Evolutionary conservation across 257 asterid genomes (phyloP), one percentile per base, ranked within the genome.

Genomic region (Solanum dulcamara): DNA sequence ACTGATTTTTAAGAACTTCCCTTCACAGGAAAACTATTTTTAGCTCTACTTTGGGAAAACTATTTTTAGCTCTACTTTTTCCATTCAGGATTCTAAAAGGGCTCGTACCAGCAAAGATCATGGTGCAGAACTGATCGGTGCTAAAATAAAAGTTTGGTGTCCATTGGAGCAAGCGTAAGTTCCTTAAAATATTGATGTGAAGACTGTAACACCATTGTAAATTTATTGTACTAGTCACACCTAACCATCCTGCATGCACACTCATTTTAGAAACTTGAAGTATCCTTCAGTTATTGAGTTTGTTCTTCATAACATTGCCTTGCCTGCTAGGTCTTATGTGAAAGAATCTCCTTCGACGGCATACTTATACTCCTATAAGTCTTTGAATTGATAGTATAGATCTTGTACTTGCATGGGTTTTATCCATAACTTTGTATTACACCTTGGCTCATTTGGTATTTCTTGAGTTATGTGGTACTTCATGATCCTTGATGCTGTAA

Each of bases 81-180:
- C 12, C 57, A 28, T 88, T 75, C 87, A 91, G 96, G 87, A 44
- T 74, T 62, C 85, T 83, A 68, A 83, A 64, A 87, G 15, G 71
- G 55, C 62, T 35, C 85, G 53, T 71, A 80, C 48, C 83, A 75
- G 32, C 15, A 87, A 89, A 83, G 83, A 77, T 40, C 83, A 88
- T 44, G 91, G 89, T 68, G 91, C 86, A 85, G 93, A 91, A 67
- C 71, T 93, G 85, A 86, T 91, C 80, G 93, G 91, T 17, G 84
- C 88, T 81, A 87, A 84, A 77, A 90, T 93, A 66, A 91, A 90
- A 74, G 90, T 93, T 81, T 91, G 89, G 91, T 90, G 96, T 87
- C 90, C 93, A 44, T n/a, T 85, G 75, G 92, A 85, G 87, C 84
- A 53, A 66, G 62, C 3, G 94, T 93, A 88, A 86, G 92, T 86